A percentile compares a stretch with the other conserved stretches of the same genome.
Conservation (phyloP, 2,329 filamentous ascomycete genomes). For the Chaetoscypha palmicola region DNA sequence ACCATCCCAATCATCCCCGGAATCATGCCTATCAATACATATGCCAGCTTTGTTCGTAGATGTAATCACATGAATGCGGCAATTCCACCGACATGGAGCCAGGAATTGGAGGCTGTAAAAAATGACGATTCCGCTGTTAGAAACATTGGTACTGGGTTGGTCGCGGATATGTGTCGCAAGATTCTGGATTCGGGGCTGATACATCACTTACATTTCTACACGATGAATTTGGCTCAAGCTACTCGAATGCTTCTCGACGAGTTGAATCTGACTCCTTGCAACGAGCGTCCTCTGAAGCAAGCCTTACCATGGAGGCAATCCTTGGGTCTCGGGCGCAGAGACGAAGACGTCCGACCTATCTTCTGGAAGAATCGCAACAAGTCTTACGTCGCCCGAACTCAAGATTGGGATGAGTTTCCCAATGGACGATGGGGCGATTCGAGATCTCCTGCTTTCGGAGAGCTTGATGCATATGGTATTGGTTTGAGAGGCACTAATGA, state of each 20-base stretch:
- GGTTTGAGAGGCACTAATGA: conserved; percentile 92
- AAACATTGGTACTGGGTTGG: conserved; percentile 78
- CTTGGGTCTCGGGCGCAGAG: conserved; percentile 76
- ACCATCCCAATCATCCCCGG: conserved; percentile 76
- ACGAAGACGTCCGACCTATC: conserved; percentile 93
- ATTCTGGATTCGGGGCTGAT: conserved; percentile 73
- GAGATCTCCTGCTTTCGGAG: conserved; percentile 90
- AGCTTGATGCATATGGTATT: conserved; percentile 89
- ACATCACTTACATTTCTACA: conserved; percentile 93
- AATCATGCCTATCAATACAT: conserved; percentile 92
- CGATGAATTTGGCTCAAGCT: conserved; percentile 95
- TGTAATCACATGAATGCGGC: conserved; percentile 86
- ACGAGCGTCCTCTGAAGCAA: conserved; percentile 73
- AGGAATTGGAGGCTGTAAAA: conserved; percentile 83
- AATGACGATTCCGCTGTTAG: conserved; percentile 92
- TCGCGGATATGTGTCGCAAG: conserved; percentile 84
- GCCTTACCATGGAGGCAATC: conserved; percentile 96
- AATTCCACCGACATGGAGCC: conserved; percentile 74
- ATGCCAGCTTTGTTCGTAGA: conserved; percentile 83
- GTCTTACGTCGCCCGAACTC: conserved; percentile 89
- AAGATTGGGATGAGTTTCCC: conserved; percentile 98
- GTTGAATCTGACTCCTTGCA: conserved; percentile 70
- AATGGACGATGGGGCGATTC: conserved; percentile 99
- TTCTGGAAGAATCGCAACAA: conserved; percentile 98
- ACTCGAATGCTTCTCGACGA: conserved; percentile 93